Conservation (phyloP, 495 filamentous ascomycete species). For the Xylaria bambusicola region DNA sequence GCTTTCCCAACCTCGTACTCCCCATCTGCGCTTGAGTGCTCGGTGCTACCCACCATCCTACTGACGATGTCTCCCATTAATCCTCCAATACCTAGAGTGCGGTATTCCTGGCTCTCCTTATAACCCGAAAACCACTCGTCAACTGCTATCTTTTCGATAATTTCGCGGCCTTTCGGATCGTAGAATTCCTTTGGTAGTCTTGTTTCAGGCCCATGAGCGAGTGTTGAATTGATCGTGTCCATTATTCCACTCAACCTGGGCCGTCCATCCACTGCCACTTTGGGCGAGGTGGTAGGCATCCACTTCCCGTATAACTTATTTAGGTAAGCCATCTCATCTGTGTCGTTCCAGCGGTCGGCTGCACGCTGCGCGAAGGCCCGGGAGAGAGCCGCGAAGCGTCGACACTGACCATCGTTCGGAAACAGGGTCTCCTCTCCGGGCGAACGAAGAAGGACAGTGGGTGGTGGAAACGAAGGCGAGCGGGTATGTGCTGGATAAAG, state of each 20-base stretch:
- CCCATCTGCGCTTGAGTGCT: constrained; percentile 61
- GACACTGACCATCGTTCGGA: constrained; percentile 85
- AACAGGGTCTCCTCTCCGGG: constrained; percentile 86
- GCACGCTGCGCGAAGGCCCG: constrained; percentile 80
- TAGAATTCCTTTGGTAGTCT: constrained; percentile 85
- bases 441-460: constrained; percentile 72
- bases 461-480: constrained; percentile 59
- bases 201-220: constrained; percentile 80
- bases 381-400: constrained; percentile 77
- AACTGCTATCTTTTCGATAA: constrained; percentile 76
- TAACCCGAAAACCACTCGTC: constrained; percentile 97
- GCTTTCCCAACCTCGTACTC: constrained; percentile 47
- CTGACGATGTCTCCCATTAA: constrained; percentile 82
- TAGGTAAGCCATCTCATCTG: constrained; percentile 83
- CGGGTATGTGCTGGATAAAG: constrained; percentile 79
- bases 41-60: constrained; percentile 75
- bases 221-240: constrained; percentile 88
- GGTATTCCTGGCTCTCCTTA: constrained; percentile 79
- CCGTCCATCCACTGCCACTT: constrained; percentile 79
- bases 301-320: constrained; percentile 74
- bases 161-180: constrained; percentile 65
- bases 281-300: constrained; percentile 70
- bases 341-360: constrained; percentile 78
- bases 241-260: constrained; percentile 86
- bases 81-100: constrained; percentile 80